These are phyloP conservation scores for Cladophialophora yegresii DNA, from an alignment of 2,329 filamentous ascomycete species.

Conservation along the genomic window DNA sequence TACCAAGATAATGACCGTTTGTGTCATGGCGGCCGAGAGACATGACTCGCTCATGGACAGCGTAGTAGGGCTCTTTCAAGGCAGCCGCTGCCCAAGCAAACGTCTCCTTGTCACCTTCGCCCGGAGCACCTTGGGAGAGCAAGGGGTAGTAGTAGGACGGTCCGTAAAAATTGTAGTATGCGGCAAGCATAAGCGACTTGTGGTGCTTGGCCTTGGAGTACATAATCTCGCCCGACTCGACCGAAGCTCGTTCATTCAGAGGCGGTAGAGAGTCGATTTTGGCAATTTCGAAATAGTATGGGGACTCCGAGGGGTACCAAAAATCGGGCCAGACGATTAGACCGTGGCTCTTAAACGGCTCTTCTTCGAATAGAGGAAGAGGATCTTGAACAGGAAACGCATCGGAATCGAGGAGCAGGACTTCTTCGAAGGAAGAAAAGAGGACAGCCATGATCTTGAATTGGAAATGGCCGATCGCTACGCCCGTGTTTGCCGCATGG, in stretches of 20 bases:
- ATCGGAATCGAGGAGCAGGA: constrained; percentile 62
- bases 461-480: constrained; percentile 47
- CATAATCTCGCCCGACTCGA: constrained; percentile 51
- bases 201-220: constrained; percentile 49
- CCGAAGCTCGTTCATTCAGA: constrained; percentile 42
- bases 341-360: constrained; percentile 56
- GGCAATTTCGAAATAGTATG: constrained; percentile 48
- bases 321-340: constrained; percentile 62
- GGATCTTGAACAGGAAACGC: constrained; percentile 55
- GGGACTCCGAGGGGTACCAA: constrained; percentile 49
- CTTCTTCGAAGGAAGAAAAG: constrained; percentile 61
- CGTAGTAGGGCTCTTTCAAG: constrained; percentile 46
- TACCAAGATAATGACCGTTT: constrained; percentile 38
- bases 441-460: constrained; percentile 61
- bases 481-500: constrained; percentile 25
- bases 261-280: constrained; percentile 40
- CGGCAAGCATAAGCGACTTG: constrained; percentile 49
- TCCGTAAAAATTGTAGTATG: constrained; percentile 55
- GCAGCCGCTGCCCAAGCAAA: constrained; percentile 51
- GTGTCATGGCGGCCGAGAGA: constrained; percentile 30
- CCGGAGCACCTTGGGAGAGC: constrained; percentile 51
- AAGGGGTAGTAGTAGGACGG: constrained; percentile 51
- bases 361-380: constrained; percentile 50
- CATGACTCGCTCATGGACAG: constrained; percentile 43
- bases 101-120: constrained; percentile 56